Evolutionary conservation across 176 grass and related monocot species (phyloP).

Genomic region (Musa acuminata): DNA sequence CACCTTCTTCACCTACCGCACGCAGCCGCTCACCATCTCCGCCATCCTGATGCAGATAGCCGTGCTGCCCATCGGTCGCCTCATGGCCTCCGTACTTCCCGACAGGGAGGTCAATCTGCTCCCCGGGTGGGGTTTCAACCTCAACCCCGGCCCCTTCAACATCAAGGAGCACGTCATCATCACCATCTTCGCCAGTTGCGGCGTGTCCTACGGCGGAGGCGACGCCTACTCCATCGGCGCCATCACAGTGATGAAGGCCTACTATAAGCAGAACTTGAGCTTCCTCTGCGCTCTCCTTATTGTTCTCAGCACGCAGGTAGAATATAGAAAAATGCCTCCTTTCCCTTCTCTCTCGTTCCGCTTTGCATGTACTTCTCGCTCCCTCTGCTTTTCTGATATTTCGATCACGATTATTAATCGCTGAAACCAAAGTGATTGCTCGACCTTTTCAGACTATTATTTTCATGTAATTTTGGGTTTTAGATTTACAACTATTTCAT

Average conservation of each 20-base stretch:
- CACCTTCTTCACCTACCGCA: slow-evolving; percentile 23
- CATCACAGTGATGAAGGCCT: slow-evolving; percentile 17
- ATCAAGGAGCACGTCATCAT: slow-evolving; percentile 21
- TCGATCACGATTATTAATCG: no score
- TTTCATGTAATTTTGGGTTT: no score
- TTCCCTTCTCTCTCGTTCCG: background rate
- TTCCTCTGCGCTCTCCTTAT: slow-evolving; percentile 16
- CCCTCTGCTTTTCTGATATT: no score
- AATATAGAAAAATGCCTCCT: background rate
- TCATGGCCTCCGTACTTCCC: slow-evolving; percentile 15
- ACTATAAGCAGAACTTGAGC: slow-evolving; percentile 12
- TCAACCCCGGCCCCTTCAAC: slow-evolving; percentile 22
- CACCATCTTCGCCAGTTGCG: slow-evolving; percentile 19
- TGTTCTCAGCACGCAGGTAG: slow-evolving; percentile 13
- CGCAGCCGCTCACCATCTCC: slow-evolving; percentile 19
- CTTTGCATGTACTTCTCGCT: background rate
- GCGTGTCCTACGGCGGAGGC: slow-evolving; percentile 10
- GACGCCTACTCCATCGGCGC: slow-evolving; percentile 21
- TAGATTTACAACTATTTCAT: no score
- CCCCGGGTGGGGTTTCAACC: slow-evolving; percentile 14
- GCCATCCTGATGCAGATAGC: slow-evolving; percentile 21
- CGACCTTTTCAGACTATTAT: no score
- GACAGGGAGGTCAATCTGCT: slow-evolving; percentile 3
- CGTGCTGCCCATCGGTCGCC: slow-evolving; percentile 1
- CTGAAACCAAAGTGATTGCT: no score